phyloP scores from a whole-genome alignment of 495 filamentous ascomycete species.

The Aspergillus sclerotiicarbonarius region DNA sequence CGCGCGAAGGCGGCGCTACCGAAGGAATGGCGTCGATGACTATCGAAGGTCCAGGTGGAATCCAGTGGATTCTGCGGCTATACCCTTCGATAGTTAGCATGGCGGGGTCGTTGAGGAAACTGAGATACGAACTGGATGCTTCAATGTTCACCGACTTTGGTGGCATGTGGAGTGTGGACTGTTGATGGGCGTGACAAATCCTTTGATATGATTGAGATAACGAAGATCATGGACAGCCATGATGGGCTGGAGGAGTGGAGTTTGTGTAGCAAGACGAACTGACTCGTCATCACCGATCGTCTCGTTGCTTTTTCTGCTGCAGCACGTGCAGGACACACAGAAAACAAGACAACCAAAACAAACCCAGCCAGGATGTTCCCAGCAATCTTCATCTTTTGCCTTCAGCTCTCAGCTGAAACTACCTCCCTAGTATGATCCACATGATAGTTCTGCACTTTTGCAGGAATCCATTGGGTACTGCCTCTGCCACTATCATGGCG shows the following conservation, averaged over 20 bases:
- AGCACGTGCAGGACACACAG: too few species aligned
- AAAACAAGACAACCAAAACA: too few species aligned
- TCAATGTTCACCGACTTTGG: neutral
- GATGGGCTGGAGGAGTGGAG: neutral
- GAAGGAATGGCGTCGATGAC: conserved; percentile 1
- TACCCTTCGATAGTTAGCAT: neutral
- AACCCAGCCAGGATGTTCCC: too few species aligned
- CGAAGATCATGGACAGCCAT: neutral
- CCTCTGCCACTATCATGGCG: neutral
- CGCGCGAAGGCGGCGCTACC: neutral
- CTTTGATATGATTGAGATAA: neutral
- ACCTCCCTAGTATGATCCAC: too few species aligned
- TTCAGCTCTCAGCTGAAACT: too few species aligned
- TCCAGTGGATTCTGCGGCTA: neutral
- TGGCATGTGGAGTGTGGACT: neutral
- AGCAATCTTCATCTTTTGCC: too few species aligned
- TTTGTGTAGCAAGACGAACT: neutral
- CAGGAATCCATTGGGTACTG: neutral
- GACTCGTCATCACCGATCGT: too few species aligned
- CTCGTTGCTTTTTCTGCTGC: too few species aligned
- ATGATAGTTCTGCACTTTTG: too few species aligned
- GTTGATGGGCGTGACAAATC: neutral
- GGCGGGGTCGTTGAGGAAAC: neutral
- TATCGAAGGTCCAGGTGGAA: neutral
- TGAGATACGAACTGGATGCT: neutral